Evolutionary conservation across 495 filamentous ascomycete species (phyloP).

Genomic region (Chaetomium cochliodes): DNA sequence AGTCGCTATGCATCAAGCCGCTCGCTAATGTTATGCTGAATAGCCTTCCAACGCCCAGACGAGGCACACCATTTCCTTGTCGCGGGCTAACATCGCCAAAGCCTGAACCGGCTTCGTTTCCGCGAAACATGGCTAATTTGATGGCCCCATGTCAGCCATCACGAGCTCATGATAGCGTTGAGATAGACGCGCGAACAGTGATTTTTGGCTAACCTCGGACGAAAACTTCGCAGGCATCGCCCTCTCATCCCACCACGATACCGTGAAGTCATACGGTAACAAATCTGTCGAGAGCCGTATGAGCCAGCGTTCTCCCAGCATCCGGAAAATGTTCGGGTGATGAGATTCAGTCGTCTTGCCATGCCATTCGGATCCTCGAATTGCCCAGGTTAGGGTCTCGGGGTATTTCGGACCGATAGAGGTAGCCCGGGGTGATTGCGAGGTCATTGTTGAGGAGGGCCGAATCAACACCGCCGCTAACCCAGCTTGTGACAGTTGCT

Average conservation of each 20-base stretch:
- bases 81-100: not conserved
- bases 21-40: not conserved
- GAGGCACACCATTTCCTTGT: not conserved
- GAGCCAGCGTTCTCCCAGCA: not conserved
- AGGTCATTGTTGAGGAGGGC: not conserved
- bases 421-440: not conserved
- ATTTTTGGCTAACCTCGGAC: no score
- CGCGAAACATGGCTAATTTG: not conserved
- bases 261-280: no score
- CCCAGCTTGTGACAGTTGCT: not conserved
- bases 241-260: no score
- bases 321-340: constrained; percentile 3
- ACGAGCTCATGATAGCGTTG: not conserved
- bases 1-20: not conserved
- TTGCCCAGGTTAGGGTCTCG: not conserved
- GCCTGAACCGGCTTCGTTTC: not conserved
- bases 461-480: not conserved
- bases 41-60: not conserved
- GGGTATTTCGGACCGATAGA: not conserved
- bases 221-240: no score
- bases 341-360: not conserved
- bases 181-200: no score
- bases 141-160: not conserved
- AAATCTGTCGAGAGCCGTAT: no score
- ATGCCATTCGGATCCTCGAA: not conserved